Base-by-base conservation (phyloP, 495 filamentous ascomycete genomes). In the Hypoxylon fuscum region DNA sequence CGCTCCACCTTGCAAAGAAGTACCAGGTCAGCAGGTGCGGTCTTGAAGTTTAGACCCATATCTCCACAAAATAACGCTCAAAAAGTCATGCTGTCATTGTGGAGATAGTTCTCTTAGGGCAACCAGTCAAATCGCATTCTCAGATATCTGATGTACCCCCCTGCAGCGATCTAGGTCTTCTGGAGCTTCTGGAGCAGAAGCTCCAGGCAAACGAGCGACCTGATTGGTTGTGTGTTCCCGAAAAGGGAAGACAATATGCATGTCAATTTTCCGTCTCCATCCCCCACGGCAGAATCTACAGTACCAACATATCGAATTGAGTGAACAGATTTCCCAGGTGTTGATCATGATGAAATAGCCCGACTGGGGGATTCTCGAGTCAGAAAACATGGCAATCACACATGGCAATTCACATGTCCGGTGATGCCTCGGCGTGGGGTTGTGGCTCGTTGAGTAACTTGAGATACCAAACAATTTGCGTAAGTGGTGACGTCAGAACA, bases 61-160 rank as follows among this genome's bases (percentile, higher is more conserved):
- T 34, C 56, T 53, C 62, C 62, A 66, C 29, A 61, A 60, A 47
- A 56, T 53, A 53, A 37, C 25, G 25, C 41, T 40, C 40, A 41
- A 48, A 57, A 66, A 66, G 62, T 66, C 62, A 66, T 66, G 62
- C 4, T 66, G 62, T 66, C 62, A 66, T 66, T 47, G 46, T 49
- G 62, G 56, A 23, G 43, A 42, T n/a, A 10, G 10, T 8, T 29
- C 17, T 10, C 6, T 20, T 18, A 12, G 11, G 15, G 5, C 5
- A 3, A 2, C 62, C 62, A 66, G 60, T 66, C 10, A 21, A 11
- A 10, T 10, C n/a, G 9, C 9, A 2, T 27, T 1, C 1, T 32
- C 11, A 20, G 14, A 20, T 29, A 43, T 40, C 61, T 51, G n/a
- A n/a, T n/a, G n/a, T n/a, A n/a, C n/a, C n/a, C 56, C 62, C 62